phyloP scores from a whole-genome alignment of 441 rosid genomes.

The Populus hybrid region DNA sequence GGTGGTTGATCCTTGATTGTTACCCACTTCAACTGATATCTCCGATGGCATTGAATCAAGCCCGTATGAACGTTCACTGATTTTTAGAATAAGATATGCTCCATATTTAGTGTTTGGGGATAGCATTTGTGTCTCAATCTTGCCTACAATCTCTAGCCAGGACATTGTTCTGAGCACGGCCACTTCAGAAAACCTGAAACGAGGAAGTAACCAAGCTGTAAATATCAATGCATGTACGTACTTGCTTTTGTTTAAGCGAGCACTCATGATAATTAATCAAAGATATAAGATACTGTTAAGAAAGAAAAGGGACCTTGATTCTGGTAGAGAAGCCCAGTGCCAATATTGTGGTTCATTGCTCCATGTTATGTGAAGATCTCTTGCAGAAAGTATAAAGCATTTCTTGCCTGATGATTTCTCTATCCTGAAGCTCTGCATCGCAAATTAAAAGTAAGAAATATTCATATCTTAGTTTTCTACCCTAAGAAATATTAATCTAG shows the following conservation, averaged over 20 bases:
- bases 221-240: background rate
- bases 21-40: conserved; percentile 32
- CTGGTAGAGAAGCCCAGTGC: conserved; percentile 47
- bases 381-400: conserved; percentile 53
- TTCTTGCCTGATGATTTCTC: conserved; percentile 50
- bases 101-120: conserved; percentile 51
- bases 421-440: conserved; percentile 49
- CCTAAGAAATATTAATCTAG: background rate
- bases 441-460: background rate
- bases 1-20: background rate
- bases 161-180: conserved; percentile 41
- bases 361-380: conserved; percentile 50
- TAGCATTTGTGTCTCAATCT: conserved; percentile 34
- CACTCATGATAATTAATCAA: background rate
- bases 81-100: conserved; percentile 50
- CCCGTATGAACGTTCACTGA: conserved; percentile 40
- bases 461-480: background rate
- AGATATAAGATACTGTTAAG: background rate
- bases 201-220: background rate
- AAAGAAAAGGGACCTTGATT: conserved; percentile 42
- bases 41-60: conserved; percentile 51
- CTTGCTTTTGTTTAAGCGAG: background rate
- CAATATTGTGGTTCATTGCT: conserved; percentile 47
- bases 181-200: conserved; percentile 52
- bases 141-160: conserved; percentile 52